Evolutionary conservation across 2,329 filamentous ascomycete genomes (phyloP), one percentile per base, ranked within the genome.

Genomic region (Fusarium cyanostomum): DNA sequence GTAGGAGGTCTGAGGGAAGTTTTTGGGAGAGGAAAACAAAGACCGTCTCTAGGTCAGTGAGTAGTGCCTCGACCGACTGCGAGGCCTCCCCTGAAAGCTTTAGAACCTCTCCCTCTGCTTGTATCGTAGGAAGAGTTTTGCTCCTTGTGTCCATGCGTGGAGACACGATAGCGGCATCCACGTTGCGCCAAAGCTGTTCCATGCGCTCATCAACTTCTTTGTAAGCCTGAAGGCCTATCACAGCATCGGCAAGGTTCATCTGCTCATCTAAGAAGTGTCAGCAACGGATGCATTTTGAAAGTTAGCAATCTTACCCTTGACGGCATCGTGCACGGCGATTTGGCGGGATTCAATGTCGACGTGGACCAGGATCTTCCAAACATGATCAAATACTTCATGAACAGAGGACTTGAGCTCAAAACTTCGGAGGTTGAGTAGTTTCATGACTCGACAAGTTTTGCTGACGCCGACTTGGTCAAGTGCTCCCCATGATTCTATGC

Each of bases 311-410:
- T 44, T 74, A 88, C 86, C 81, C 73, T 84, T 73, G 24, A 81
- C 77, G 15, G 76, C 77, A 11, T 83, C 78, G 24, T 79, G 79
- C 30, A 96, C 82, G 1, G 79, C 82, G 8, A 95, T 77, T 41
- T 77, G 81, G 8, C 80, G 79, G 8, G 79, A 76, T 18, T 84
- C 79, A 1, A 80, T 74, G 69, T 94, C 86, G 15, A 93, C 76
- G 2, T 81, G 76, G 11, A 96, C 79, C 38, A 94, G 79, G 0
- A 82, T 79, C 56, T 85, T 84, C 92, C 93, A 97, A n/a, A 88
- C 83, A 52, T 82, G 81, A 38, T 86, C 84, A 34, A 95, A 83
- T 8, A 86, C 85, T 35, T 89, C 85, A 55, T 88, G 84, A 18
- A 95, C 84, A 16, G 85, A 82, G 3, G 84, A 82, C 61, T 88